Conservation (phyloP, 208 protist genomes). For the Leptomonas pyrrhocoris region DNA sequence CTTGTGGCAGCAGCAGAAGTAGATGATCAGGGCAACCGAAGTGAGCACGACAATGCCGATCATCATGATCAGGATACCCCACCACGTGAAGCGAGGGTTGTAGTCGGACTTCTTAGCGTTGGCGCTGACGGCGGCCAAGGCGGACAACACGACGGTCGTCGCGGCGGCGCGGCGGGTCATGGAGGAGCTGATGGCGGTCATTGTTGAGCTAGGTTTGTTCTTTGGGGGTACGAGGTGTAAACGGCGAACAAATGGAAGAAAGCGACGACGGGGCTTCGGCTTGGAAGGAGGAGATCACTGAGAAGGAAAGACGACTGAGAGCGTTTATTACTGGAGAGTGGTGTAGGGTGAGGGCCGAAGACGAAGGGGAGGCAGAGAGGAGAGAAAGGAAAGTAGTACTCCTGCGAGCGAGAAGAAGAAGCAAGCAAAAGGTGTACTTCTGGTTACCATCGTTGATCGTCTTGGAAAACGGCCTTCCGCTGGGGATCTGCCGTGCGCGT, state of each 20-base stretch:
- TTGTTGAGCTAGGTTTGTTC: slow-evolving; percentile 5
- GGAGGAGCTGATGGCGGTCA: slow-evolving; percentile 18
- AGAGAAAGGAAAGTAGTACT: too few relatives aligned
- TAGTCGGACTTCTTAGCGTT: slow-evolving; percentile 5
- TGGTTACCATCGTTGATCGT: too few relatives aligned
- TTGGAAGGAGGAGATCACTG: neutral
- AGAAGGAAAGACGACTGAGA: neutral
- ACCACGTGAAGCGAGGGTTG: slow-evolving; percentile 27
- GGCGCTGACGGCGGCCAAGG: slow-evolving; percentile 9
- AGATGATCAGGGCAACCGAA: slow-evolving; percentile 14
- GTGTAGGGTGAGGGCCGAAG: neutral
- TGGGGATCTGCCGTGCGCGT: too few relatives aligned
- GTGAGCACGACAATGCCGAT: slow-evolving; percentile 23
- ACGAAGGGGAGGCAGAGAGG: neutral
- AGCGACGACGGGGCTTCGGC: neutral
- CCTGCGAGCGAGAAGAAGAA: too few relatives aligned
- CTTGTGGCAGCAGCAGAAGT: slow-evolving; percentile 17
- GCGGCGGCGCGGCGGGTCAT: slow-evolving; percentile 16
- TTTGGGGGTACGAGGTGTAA: neutral
- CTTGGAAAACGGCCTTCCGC: too few relatives aligned
- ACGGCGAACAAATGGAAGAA: neutral
- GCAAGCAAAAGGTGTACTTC: too few relatives aligned
- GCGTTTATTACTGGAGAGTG: neutral
- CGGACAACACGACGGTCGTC: slow-evolving; percentile 18
- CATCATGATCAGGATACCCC: slow-evolving; percentile 28